Percentiles rank a stretch among this genome's conserved stretches.
These are phyloP conservation scores for Aureobasidium sp. DNA, from an alignment of 2,329 filamentous ascomycete genomes.

Conservation along the genomic window DNA sequence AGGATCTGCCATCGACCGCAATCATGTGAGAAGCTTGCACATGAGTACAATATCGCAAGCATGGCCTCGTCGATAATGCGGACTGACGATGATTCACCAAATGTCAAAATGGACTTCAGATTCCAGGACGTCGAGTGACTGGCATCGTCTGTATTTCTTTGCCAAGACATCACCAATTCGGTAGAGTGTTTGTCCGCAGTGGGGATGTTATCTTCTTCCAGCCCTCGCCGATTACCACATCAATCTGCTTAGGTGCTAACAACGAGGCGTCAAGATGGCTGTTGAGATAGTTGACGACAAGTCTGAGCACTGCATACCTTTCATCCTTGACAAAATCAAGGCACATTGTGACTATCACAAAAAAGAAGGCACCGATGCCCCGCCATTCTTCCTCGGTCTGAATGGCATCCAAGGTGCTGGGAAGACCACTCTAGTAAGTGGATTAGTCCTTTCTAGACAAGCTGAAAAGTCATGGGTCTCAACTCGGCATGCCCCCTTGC, in stretches of 20 bases:
- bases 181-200: neutral
- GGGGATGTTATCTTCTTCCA: constrained; percentile 1
- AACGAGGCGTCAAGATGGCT: constrained; percentile 19
- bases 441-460: neutral
- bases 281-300: constrained; percentile 65
- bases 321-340: constrained; percentile 58
- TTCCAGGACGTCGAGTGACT: no score
- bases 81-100: neutral
- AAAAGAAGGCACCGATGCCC: constrained; percentile 31
- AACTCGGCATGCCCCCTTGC: neutral
- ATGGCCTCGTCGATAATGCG: neutral
- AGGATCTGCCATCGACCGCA: neutral
- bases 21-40: constrained; percentile 6
- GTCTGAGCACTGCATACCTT: constrained; percentile 68
- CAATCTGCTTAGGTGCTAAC: neutral
- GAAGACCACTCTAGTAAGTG: constrained; percentile 73
- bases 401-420: constrained; percentile 89
- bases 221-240: neutral
- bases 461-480: neutral
- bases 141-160: neutral
- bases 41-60: neutral
- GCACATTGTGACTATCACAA: constrained; percentile 40
- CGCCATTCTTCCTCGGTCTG: constrained; percentile 77
- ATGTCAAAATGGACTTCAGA: neutral
- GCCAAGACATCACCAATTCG: constrained; percentile 4